Base-by-base conservation (phyloP, 176 grass and related monocot genomes). In the Triticum turgidum region DNA sequence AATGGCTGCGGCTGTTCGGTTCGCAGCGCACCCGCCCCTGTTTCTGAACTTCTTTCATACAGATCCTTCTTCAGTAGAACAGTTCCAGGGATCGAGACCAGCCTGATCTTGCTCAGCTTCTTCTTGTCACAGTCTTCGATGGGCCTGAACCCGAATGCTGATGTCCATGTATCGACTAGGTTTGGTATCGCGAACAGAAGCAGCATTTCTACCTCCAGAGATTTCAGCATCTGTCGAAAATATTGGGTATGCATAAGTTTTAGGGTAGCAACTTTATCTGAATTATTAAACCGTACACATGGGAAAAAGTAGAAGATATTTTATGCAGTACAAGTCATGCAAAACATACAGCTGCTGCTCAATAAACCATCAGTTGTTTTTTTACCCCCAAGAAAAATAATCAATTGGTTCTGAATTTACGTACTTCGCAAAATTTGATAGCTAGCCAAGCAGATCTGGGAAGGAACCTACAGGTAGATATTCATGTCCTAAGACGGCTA, bases 131-230 rank as follows among this genome's bases (percentile, higher is more conserved):
- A 42, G 0, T 95, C 91, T 52, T 92, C 88, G n/a, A 93, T 83
- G 25, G 65, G 81, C 39, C 29, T 71, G 61, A 95, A 98, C 21
- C 96, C 93, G 49, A 95, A 95, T 39, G 63, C 52, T 1, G 82
- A 91, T 18, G 62, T 94, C 95, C 95, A 97, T 38, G 86, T 94
- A 9, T 92, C 88, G 14, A 88, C 90, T 39, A 94, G 52, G 59
- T 33, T 86, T 10, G 95, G 90, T 65, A 97, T 94, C 65, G 92
- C 92, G 1, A 82, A 94, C n/a, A 97, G 83, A 47, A 97, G 68
- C 13, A 97, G 78, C 80, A 85, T 89, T 81, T 94, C 86, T 62
- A 97, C 95, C 44, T 91, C 88, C 71, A 97, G 73, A 1, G 80
- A 91, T 89, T 91, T 97, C 69, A 97, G 84, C 74, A 92, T 86